These are phyloP conservation scores for Sclerotinia glacialis DNA, from an alignment of 2,329 filamentous ascomycete genomes.

Conservation along the genomic window DNA sequence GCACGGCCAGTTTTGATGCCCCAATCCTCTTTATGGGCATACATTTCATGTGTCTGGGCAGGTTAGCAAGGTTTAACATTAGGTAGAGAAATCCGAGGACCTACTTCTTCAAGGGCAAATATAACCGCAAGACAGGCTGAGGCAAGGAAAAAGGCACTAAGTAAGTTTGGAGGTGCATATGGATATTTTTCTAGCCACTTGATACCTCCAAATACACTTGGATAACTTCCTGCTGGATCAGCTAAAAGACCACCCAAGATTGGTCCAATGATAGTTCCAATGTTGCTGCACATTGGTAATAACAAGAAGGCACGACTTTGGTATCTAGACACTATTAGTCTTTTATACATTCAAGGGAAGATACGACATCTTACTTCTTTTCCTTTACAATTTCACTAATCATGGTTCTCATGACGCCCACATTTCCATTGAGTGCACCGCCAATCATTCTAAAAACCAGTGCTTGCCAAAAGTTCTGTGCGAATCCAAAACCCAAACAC, in stretches of 20 bases:
- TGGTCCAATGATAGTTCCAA: conserved; percentile 45
- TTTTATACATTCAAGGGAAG: background rate
- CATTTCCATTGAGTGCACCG: conserved; percentile 68
- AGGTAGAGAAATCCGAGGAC: background rate
- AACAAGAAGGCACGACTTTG: conserved; percentile 47
- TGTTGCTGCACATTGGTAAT: conserved; percentile 66
- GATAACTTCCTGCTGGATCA: conserved; percentile 44
- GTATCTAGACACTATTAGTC: conserved; percentile 29
- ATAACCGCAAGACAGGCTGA: conserved; percentile 39
- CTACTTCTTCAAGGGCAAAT: conserved; percentile 40
- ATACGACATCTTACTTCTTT: conserved; percentile 51
- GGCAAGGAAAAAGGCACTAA: conserved; percentile 41
- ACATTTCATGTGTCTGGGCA: conserved; percentile 41
- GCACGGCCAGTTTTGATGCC: conserved; percentile 34
- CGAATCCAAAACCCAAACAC: conserved; percentile 67
- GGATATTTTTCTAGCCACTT: conserved; percentile 45
- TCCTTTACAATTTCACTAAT: conserved; percentile 69
- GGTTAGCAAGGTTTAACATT: conserved; percentile 21
- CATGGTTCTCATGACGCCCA: conserved; percentile 73
- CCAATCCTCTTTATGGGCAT: conserved; percentile 37
- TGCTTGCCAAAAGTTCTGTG: conserved; percentile 57
- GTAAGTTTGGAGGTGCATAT: conserved; percentile 46
- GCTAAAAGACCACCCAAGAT: conserved; percentile 46
- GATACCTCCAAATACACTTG: conserved; percentile 43
- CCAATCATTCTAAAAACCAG: conserved; percentile 59